Evolutionary conservation across 805 yeast genomes (phyloP), one percentile per base, ranked within the genome.

Genomic region (Lipomyces japonicus): DNA sequence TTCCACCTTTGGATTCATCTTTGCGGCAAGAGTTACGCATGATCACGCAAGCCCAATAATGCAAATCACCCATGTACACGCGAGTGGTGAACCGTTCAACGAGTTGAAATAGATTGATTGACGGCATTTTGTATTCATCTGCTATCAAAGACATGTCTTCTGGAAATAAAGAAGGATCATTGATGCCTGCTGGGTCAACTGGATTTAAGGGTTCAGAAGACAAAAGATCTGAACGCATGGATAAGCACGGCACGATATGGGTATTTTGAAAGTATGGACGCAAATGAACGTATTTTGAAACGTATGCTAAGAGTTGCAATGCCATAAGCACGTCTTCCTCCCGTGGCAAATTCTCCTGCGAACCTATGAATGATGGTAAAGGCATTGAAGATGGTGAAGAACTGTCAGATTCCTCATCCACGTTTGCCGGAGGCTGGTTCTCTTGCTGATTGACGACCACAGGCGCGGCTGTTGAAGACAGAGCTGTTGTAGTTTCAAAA

Each of bases 31-130:
- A 89, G 67, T 93, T 93, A 48, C 97, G 75, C 90, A 93, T 93
- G 35, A 90, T 88, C n/a, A 91, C 95, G 2, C 96, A 93, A 2
- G 97, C 87, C 98, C 98, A 91, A 68, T 90, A 89, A 59, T 85
- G 83, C 74, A 89, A 80, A 59, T 90, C 96, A 38, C 82, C 78
- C 2, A 87, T 80, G 58, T 84, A 79, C 46, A 77, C 73, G 48
- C 75, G 75, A 18, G 79, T 77, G 0, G 97, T 91, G 65, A 87
- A 91, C 66, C 86, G 82, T 67, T 91, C 98, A 34, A 91, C 97
- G 58, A 91, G 69, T 7, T 95, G 96, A 70, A 93, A 91, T 24
- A 91, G 70, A 65, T 91, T 88, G 25, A 71, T 50, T 2, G 56
- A 44, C 34, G 75, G 75, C 16, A 73, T 71, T 44, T 67, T 66